Conservation (phyloP, 768 basidiomycete species). For the Galerina sulciceps region DNA sequence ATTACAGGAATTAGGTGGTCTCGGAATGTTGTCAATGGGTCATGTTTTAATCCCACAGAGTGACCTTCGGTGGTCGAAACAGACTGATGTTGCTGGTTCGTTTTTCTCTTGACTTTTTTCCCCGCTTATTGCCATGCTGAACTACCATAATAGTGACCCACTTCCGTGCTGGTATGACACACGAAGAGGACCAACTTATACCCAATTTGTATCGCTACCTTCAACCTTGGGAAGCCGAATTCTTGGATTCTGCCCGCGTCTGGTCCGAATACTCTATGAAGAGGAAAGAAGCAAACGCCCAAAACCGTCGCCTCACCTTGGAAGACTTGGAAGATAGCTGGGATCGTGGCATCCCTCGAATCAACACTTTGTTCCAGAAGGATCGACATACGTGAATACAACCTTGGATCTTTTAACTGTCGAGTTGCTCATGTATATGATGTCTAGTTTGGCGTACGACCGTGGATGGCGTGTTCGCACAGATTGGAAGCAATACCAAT, state of each 20-base stretch:
- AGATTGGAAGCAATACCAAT: conserved; percentile 97
- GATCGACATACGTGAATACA: conserved; percentile 83
- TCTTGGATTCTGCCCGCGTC: conserved; percentile 96
- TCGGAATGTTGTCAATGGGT: conserved; percentile 99
- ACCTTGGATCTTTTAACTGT: background rate
- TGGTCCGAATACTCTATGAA: conserved; percentile 99
- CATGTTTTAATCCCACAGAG: conserved; percentile 98
- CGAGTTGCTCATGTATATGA: conserved; percentile 5
- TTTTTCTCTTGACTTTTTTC: background rate
- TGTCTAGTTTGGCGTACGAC: conserved; percentile 87
- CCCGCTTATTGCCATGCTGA: background rate
- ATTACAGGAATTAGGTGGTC: conserved; percentile 86
- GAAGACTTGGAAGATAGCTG: conserved; percentile 99
- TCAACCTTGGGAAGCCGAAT: conserved; percentile 97
- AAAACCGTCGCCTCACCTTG: conserved; percentile 93
- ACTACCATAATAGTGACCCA: conserved; percentile 71
- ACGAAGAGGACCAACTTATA: conserved; percentile 93
- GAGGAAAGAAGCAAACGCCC: conserved; percentile 98
- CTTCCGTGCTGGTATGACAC: conserved; percentile 99
- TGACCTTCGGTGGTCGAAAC: conserved; percentile 97
- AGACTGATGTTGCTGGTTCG: conserved; percentile 91
- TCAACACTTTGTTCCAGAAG: conserved; percentile 99
- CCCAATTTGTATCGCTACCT: conserved; percentile 97
- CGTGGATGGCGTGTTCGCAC: conserved; percentile 98
- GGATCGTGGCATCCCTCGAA: conserved; percentile 98